Evolutionary conservation across 2,329 filamentous ascomycete genomes (phyloP), one percentile per base, ranked within the genome.

Genomic region (Arachnopeziza araneosa): DNA sequence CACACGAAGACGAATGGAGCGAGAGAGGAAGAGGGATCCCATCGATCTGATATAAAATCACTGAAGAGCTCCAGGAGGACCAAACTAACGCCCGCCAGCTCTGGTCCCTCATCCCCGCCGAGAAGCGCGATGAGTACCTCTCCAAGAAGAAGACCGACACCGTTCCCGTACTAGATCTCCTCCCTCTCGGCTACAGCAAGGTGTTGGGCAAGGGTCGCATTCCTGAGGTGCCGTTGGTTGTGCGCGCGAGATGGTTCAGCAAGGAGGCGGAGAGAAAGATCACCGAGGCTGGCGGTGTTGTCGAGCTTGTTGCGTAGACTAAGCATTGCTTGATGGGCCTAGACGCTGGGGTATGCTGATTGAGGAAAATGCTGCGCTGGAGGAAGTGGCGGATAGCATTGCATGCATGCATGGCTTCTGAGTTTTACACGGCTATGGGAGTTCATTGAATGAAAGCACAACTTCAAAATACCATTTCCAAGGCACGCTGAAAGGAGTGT

Each of bases 231-330:
- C 95, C 95, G 71, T 80, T 99, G 74, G 91, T 99, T 74, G 93
- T 99, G 70, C 91, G 91, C 76, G 93, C 95, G 72, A 85, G 95
- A 78, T 98, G 92, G 84, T 90, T 99, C 80, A 92, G 88, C 85
- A 89, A 90, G 78, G 88, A 96, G 78, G 95, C 95, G 71, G 95
- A 99, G 89, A 85, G 91, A 83, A 99, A 99, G 90, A 97, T 99
- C 81, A 96, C 90, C 78, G 91, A 95, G 80, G 93, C 93, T 74
- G 95, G 95, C 79, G 93, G 93, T 80, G 90, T 96, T 75, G 83
- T 96, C 74, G 91, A 97, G 86, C 85, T 97, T 78, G 91, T 97
- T 75, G 93, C 92, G 81, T 97, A 89, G 84, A 61, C 53, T 23
- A 36, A 26, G 26, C 48, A 22, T 44, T 55, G 44, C 21, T 24